phyloP scores from a whole-genome alignment of 163 green algal species.

The Volvox carteri region DNA sequence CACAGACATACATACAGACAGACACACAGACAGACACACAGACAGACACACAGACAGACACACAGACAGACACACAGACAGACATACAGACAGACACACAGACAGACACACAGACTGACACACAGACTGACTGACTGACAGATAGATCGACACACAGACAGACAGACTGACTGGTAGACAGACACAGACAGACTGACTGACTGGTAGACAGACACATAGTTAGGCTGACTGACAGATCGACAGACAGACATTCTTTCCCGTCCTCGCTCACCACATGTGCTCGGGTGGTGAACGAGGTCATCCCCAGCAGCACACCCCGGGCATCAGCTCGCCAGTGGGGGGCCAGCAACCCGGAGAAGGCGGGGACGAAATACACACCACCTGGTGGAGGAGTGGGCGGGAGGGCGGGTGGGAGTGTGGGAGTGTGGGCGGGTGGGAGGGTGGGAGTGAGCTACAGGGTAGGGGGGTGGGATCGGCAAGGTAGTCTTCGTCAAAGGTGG shows the following conservation, averaged over 20 bases:
- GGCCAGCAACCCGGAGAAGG: slow-evolving; percentile 94
- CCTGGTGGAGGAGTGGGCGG: too few relatives aligned
- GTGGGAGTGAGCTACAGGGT: too few relatives aligned
- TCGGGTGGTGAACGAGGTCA: slow-evolving; percentile 68
- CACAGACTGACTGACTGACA: neutral
- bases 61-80: slow-evolving; percentile 5
- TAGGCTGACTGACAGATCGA: neutral
- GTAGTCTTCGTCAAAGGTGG: too few relatives aligned
- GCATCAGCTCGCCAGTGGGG: slow-evolving; percentile 85
- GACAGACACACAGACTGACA: neutral
- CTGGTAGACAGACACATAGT: neutral
- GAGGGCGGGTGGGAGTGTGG: too few relatives aligned
- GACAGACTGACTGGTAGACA: neutral
- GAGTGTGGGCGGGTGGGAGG: too few relatives aligned
- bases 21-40: slow-evolving; percentile 26
- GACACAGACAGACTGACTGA: neutral
- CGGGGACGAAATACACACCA: slow-evolving; percentile 97
- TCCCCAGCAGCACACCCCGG: slow-evolving; percentile 58
- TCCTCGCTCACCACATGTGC: slow-evolving; percentile 63
- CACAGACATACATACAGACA: slow-evolving; percentile 35
- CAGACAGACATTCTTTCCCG: neutral
- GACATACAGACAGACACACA: slow-evolving; percentile 4
- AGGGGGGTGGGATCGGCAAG: slow-evolving; percentile 48
- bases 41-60: slow-evolving; percentile 6
- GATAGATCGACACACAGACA: neutral